phyloP scores from a whole-genome alignment of 1,284 basidiomycete genomes.

The Sporisorium graminicola region DNA sequence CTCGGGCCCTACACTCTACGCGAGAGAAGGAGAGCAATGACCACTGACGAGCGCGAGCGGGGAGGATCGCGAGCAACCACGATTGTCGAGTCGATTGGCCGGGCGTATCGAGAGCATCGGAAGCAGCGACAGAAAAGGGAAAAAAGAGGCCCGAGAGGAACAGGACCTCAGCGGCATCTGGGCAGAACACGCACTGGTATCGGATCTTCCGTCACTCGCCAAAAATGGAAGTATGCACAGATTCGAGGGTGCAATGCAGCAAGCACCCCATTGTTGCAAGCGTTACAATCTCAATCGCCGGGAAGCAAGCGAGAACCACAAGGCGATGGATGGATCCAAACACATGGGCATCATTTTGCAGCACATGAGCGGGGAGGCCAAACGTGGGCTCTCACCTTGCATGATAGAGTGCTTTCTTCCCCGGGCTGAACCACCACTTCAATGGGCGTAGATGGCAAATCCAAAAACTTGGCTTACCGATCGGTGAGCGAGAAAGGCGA shows the following conservation, averaged over 20 bases:
- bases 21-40: conserved; percentile 1
- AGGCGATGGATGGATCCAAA: neutral
- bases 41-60: neutral
- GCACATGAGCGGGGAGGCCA: no score
- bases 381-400: no score
- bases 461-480: neutral
- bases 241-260: neutral
- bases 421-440: no score
- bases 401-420: no score
- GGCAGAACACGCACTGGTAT: neutral
- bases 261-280: neutral
- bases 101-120: conserved; percentile 10
- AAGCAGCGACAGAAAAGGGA: neutral
- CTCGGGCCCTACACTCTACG: neutral
- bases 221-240: neutral
- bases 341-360: neutral
- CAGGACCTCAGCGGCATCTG: neutral
- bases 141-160: neutral
- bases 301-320: neutral
- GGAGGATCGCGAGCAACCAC: neutral
- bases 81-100: neutral
- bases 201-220: conserved; percentile 9
- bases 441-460: neutral
- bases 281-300: neutral
- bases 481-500: neutral